Conservation (phyloP, 768 basidiomycete species). For the Paxillus involutus region DNA sequence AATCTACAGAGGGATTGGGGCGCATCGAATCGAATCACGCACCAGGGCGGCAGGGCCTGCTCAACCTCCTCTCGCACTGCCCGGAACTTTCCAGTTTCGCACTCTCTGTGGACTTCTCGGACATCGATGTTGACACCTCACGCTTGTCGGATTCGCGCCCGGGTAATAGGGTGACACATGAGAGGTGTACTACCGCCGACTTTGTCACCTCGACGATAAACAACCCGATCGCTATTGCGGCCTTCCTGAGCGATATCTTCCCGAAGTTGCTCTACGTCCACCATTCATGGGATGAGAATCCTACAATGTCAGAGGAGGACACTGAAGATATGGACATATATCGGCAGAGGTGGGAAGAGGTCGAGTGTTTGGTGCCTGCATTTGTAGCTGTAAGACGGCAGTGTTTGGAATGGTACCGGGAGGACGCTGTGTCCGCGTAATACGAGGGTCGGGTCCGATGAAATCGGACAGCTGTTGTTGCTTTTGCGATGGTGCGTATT, state of each 20-base stretch:
- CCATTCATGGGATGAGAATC: conserved; percentile 11
- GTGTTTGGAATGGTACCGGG: conserved; percentile 7
- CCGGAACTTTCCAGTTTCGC: conserved; percentile 6
- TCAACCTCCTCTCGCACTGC: conserved; percentile 18
- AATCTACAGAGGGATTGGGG: conserved; percentile 22
- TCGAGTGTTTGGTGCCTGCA: conserved; percentile 21
- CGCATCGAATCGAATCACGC: conserved; percentile 15
- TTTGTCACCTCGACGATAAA: conserved; percentile 23
- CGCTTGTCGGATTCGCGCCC: conserved; percentile 2
- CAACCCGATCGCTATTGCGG: conserved; percentile 1
- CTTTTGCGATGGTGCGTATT: too few relatives aligned
- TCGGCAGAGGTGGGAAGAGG: conserved; percentile 21
- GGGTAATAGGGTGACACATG: conserved; percentile 11
- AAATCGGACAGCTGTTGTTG: too few relatives aligned
- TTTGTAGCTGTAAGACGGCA: conserved; percentile 23
- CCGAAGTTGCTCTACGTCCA: conserved; percentile 12
- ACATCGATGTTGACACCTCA: conserved; percentile 7
- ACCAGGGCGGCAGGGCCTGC: conserved; percentile 19
- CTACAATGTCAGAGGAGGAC: neutral
- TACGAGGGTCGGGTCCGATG: neutral
- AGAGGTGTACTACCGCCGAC: conserved; percentile 5
- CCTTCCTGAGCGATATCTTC: conserved; percentile 16
- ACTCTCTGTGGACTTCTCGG: conserved; percentile 21
- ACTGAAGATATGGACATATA: conserved; percentile 11
- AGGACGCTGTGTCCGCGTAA: neutral